Conservation (phyloP, 2,329 filamentous ascomycete species). For the Penicillium sp. region DNA sequence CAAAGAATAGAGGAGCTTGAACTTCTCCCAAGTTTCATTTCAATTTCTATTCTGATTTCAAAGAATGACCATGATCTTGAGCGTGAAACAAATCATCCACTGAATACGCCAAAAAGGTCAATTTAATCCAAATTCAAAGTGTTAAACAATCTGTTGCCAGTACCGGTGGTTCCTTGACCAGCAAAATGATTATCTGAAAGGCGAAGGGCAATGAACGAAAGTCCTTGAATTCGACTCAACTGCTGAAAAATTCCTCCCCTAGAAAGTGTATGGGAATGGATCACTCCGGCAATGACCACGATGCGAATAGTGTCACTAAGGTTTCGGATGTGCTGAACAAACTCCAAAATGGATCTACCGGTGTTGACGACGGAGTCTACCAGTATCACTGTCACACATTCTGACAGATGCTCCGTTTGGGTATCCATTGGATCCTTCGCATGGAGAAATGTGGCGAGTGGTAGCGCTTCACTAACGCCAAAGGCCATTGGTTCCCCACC, state of each 20-base stretch:
- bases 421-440: conserved; percentile 44
- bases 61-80: too few relatives aligned
- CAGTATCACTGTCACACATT: conserved; percentile 48
- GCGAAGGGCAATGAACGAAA: conserved; percentile 54
- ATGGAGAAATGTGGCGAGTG: conserved; percentile 54
- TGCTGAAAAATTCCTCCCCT: conserved; percentile 11
- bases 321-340: conserved; percentile 51
- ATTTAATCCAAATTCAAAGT: too few relatives aligned
- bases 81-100: too few relatives aligned
- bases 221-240: conserved; percentile 23
- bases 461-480: conserved; percentile 57
- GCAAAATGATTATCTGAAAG: conserved; percentile 59
- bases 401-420: conserved; percentile 41
- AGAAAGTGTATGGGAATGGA: conserved; percentile 45
- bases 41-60: too few relatives aligned
- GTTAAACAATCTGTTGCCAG: too few relatives aligned
- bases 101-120: too few relatives aligned
- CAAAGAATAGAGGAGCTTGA: too few relatives aligned
- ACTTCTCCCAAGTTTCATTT: too few relatives aligned
- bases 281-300: conserved; percentile 56
- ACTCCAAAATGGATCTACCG: conserved; percentile 52
- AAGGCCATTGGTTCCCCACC: conserved; percentile 63
- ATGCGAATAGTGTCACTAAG: conserved; percentile 43
- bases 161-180: conserved; percentile 53
- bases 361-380: conserved; percentile 64